Evolutionary conservation across 495 filamentous ascomycete species (phyloP), one percentile per base, ranked within the genome.

Genomic region (Parathielavia hyrcaniae): DNA sequence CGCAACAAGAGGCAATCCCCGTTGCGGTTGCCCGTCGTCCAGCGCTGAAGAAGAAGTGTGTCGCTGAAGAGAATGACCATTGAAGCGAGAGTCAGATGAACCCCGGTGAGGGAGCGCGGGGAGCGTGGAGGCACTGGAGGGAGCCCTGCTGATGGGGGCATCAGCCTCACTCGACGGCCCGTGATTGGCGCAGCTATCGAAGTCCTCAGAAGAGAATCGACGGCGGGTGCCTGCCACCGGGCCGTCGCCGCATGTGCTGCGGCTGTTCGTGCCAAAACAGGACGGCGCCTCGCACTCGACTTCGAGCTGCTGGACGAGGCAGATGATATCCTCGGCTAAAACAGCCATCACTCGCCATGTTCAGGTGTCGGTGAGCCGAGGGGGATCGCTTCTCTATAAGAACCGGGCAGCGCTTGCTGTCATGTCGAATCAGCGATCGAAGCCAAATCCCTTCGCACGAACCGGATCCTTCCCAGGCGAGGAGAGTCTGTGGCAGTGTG

Each of bases 1-100:
- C 14, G 32, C n/a, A 46, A 53, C 38, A 20, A 55, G 58, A 58
- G 44, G 46, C 32, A 32, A 61, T 45, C 53, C 53, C 55, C 12
- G 55, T 43, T 17, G 58, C 52, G 34, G 34, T 51, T 26, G 58
- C 46, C 23, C 47, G 39, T 22, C 46, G 13, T 52, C 58, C 50
- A 57, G 53, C 38, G 49, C 38, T 40, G 46, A 64, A 36, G 26
- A 64, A 36, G 26, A 38, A 61, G 53, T 62, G 64, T 64, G 39
- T 41, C 61, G 47, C n/a, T 23, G 39, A 57, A 48, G 55, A 57
- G 61, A 58, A 66, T 67, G 65, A 70, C 64, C 66, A 58, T 44
- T 62, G 53, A 54, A 61, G 60, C 58, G 49, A 56, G 45, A 58
- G 71, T 73, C 71, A 73, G 71, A 73, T 71, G 71, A 56, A 51